Evolutionary conservation across 106 monocot genomes (phyloP), one percentile per base, ranked within the genome.

Genomic region (Posidonia australis): DNA sequence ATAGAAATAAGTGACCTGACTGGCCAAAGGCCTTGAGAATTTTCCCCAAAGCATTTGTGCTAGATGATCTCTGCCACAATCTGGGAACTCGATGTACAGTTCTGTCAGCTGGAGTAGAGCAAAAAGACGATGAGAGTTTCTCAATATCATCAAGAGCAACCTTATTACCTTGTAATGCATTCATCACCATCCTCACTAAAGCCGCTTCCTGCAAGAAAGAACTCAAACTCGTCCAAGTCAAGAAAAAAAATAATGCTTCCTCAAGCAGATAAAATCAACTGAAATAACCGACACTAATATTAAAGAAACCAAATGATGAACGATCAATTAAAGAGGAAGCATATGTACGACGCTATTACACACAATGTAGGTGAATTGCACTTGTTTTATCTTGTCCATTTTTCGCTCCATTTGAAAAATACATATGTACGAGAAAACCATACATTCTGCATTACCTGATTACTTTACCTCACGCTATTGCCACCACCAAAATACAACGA

Each of bases 111-210:
- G 84, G 82, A 57, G 21, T 81, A 24, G 70, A 77, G 25, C 61
- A 82, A 67, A 98, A 83, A 47, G 18, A 30, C 10, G 51, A 60
- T 60, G 85, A 79, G 56, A 87, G 65, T 63, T 72, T 78, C 49
- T 83, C 78, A 45, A 98, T 80, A 55, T 82, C 80, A 57, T 70
- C 64, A 67, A 98, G 44, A 24, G 96, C 64, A 5, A 87, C 78
- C 56, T 79, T 87, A 21, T 83, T 56, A 10, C 96, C 96, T 65
- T 77, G 82, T 42, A 98, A 58, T 16, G 91, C 90, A 73, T 91
- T 80, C 59, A 90, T 48, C 24, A 70, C 72, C 70, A 98, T 54
- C 30, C 82, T 76, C 57, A 98, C 90, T 67, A 98, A 70, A 45
- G 20, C 25, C 41, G 80, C 63, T 60, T 98, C 90, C 94, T 94